A percentile compares a stretch with the other conserved stretches of the same genome.
phyloP scores from a whole-genome alignment of 108 stramenopile genomes.

The Fragilaria radians region DNA sequence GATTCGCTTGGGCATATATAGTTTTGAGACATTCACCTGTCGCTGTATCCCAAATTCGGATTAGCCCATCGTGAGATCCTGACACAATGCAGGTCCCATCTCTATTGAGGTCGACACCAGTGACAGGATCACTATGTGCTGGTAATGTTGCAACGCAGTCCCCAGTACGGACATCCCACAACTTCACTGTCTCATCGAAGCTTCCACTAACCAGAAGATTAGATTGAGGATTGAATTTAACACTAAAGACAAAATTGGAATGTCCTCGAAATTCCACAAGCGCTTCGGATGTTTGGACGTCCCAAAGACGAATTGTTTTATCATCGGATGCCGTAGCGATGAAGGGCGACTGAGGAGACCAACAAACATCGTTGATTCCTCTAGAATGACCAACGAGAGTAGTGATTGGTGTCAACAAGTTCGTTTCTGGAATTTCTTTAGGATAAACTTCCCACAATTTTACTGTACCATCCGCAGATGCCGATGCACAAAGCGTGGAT shows the following conservation, averaged over 20 bases:
- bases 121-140: constrained; percentile 95
- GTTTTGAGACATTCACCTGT: constrained; percentile 95
- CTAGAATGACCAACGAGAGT: constrained; percentile 60
- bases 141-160: constrained; percentile 88
- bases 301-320: constrained; percentile 87
- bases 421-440: constrained; percentile 5
- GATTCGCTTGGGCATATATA: constrained; percentile 87
- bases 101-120: constrained; percentile 81
- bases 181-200: constrained; percentile 92
- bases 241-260: constrained; percentile 86
- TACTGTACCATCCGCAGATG: constrained; percentile 69
- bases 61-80: constrained; percentile 87
- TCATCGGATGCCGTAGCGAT: constrained; percentile 89
- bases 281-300: constrained; percentile 67
- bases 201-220: constrained; percentile 80
- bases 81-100: constrained; percentile 84
- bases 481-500: constrained; percentile 53
- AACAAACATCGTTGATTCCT: constrained; percentile 85
- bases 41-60: constrained; percentile 92
- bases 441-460: constrained; percentile 62
- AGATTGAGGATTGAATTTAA: constrained; percentile 66
- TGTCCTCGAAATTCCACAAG: constrained; percentile 88
- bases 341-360: constrained; percentile 55
- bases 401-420: constrained; percentile 19
- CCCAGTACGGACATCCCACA: constrained; percentile 93